phyloP scores from a whole-genome alignment of 192 early-diverging fungal species.

The Umbelopsis vinacea region DNA sequence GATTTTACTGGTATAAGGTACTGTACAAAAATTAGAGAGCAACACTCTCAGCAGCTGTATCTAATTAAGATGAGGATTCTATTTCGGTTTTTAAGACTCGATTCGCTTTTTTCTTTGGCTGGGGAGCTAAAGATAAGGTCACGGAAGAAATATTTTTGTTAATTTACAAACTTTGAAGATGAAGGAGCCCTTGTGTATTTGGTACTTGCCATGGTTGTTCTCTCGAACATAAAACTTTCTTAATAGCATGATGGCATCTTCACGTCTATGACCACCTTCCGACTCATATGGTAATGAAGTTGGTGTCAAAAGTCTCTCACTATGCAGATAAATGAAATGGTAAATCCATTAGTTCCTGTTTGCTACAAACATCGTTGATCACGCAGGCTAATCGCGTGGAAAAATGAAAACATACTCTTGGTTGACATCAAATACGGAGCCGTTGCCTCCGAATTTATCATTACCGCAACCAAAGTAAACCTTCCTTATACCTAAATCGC shows the following conservation, averaged over 20 bases:
- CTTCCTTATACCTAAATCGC: conserved; percentile 62
- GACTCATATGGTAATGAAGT: conserved; percentile 57
- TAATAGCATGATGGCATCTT: conserved; percentile 87
- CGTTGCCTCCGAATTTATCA: conserved; percentile 96
- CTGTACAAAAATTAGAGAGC: too few relatives aligned
- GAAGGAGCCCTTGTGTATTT: not conserved
- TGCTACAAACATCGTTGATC: not conserved
- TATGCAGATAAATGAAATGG: not conserved
- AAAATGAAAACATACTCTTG: conserved; percentile 60
- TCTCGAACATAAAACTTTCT: conserved; percentile 93
- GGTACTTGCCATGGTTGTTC: conserved; percentile 77
- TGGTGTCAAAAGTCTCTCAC: conserved; percentile 11
- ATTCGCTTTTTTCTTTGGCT: conserved; percentile 86
- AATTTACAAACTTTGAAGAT: not conserved
- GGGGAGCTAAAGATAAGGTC: conserved; percentile 63
- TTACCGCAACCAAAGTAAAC: conserved; percentile 93
- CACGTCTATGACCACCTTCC: conserved; percentile 69
- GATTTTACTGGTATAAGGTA: too few relatives aligned
- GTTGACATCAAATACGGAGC: conserved; percentile 84
- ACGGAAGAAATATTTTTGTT: not conserved
- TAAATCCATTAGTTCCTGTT: not conserved
- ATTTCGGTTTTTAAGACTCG: conserved; percentile 78
- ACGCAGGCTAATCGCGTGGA: not conserved
- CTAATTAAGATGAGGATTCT: not conserved
- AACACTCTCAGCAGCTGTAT: not conserved